Percentiles rank a stretch among this genome's conserved stretches.
Evolutionary conservation across 352 stramenopile species (phyloP).

Genomic region (Phytophthora idaei): DNA sequence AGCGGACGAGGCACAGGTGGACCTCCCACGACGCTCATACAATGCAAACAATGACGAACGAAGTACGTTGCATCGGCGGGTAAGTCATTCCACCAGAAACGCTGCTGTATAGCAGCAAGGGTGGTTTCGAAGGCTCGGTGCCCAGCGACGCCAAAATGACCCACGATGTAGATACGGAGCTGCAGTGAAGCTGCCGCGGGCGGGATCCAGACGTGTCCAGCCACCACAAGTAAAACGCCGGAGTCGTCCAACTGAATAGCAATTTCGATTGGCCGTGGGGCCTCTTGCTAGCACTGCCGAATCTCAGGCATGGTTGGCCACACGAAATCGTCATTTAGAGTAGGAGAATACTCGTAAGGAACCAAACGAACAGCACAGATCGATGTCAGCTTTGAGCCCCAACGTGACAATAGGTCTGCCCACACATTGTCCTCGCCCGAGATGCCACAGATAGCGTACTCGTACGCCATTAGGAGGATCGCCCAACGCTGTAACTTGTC

Average conservation of each 20-base stretch:
- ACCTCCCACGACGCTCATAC: constrained; percentile 2
- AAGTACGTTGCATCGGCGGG: background rate
- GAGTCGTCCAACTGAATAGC: background rate
- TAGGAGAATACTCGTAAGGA: no score
- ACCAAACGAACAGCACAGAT: background rate
- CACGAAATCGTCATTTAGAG: background rate
- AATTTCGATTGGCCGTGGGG: no score
- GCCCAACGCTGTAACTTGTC: constrained; percentile 15
- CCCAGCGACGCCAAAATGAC: background rate
- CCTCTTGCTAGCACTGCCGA: no score
- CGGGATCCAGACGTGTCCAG: background rate
- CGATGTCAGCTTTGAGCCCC: background rate
- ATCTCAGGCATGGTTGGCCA: background rate
- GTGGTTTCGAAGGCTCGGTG: background rate
- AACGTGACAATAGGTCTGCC: background rate
- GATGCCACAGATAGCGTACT: constrained; percentile 10
- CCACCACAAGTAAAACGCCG: no score
- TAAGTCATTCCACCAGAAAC: background rate
- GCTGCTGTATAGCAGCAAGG: background rate
- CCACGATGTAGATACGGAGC: background rate
- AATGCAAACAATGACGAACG: constrained; percentile 6
- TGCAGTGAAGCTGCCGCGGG: background rate
- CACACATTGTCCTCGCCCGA: background rate
- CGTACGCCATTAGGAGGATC: constrained; percentile 3
- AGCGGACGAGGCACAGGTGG: constrained; percentile 4